These are phyloP conservation scores for Mrakia blollopis DNA, from an alignment of 768 basidiomycete genomes.

Conservation along the genomic window DNA sequence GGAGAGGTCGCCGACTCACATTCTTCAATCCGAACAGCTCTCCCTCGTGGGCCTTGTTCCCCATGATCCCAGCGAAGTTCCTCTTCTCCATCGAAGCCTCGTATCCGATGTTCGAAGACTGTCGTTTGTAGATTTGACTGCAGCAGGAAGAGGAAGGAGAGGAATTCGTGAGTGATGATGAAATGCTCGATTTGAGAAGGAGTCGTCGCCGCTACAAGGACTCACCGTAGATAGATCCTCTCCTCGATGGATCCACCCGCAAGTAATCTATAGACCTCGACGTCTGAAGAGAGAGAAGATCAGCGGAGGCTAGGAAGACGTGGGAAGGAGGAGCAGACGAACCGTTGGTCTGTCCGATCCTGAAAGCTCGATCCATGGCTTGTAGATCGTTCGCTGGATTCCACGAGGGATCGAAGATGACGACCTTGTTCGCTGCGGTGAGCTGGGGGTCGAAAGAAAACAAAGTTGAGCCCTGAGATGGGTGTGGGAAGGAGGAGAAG, in stretches of 20 bases:
- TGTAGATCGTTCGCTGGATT: slow-evolving; percentile 60
- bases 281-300: slow-evolving; percentile 49
- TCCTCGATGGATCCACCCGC: slow-evolving; percentile 62
- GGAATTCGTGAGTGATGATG: background rate
- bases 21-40: slow-evolving; percentile 22
- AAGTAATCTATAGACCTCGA: slow-evolving; percentile 73
- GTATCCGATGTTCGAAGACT: slow-evolving; percentile 88
- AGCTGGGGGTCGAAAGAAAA: background rate
- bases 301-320: background rate
- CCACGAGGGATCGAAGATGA: slow-evolving; percentile 31
- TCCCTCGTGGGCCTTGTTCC: slow-evolving; percentile 9
- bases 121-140: slow-evolving; percentile 84
- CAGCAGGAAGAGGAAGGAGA: background rate
- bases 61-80: slow-evolving; percentile 18
- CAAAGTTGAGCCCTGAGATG: no score
- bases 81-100: slow-evolving; percentile 48
- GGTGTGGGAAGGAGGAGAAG: no score
- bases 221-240: slow-evolving; percentile 17
- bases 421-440: slow-evolving; percentile 60
- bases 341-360: slow-evolving; percentile 68
- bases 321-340: background rate
- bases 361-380: slow-evolving; percentile 53
- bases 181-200: no score
- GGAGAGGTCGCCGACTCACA: background rate
- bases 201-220: background rate